Evolutionary conservation across 2,329 filamentous ascomycete genomes (phyloP).

Genomic region (Dactylonectria estremocensis): DNA sequence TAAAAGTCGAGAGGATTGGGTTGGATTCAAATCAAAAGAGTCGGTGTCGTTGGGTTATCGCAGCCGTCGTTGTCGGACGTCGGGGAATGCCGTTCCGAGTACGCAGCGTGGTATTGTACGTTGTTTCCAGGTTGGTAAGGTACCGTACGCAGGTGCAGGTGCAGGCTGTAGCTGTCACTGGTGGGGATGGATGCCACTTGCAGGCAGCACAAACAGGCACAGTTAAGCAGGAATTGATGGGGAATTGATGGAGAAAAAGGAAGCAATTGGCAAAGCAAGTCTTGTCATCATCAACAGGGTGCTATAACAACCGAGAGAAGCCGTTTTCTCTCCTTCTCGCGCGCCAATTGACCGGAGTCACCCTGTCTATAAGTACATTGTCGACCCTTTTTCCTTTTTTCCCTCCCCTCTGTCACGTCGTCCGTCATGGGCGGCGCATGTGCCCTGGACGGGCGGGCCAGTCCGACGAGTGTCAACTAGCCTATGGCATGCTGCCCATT

Average conservation of each 20-base stretch:
- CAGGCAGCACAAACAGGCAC: constrained; percentile 6
- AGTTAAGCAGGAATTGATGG: background rate
- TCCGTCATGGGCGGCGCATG: background rate
- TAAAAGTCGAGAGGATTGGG: constrained; percentile 16
- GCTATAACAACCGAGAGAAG: background rate
- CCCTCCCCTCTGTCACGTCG: background rate
- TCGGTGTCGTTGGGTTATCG: constrained; percentile 16
- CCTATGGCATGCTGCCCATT: constrained; percentile 24
- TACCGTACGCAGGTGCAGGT: too few relatives aligned
- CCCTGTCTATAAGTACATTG: constrained; percentile 13
- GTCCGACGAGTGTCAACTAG: constrained; percentile 23
- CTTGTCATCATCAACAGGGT: background rate
- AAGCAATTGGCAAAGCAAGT: constrained; percentile 16
- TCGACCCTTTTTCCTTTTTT: background rate
- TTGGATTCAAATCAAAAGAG: constrained; percentile 16
- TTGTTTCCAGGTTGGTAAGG: too few relatives aligned
- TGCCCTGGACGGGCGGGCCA: constrained; percentile 21
- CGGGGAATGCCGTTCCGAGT: constrained; percentile 40
- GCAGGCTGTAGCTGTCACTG: background rate
- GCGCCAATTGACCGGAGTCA: constrained; percentile 23
- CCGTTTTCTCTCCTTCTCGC: background rate
- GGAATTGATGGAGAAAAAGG: constrained; percentile 10
- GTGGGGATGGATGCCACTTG: constrained; percentile 6
- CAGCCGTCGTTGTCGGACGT: constrained; percentile 29
- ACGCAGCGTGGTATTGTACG: constrained; percentile 26